Evolutionary conservation across 352 stramenopile genomes (phyloP), one percentile per base, ranked within the genome.

Genomic region (Pythium chondricola): DNA sequence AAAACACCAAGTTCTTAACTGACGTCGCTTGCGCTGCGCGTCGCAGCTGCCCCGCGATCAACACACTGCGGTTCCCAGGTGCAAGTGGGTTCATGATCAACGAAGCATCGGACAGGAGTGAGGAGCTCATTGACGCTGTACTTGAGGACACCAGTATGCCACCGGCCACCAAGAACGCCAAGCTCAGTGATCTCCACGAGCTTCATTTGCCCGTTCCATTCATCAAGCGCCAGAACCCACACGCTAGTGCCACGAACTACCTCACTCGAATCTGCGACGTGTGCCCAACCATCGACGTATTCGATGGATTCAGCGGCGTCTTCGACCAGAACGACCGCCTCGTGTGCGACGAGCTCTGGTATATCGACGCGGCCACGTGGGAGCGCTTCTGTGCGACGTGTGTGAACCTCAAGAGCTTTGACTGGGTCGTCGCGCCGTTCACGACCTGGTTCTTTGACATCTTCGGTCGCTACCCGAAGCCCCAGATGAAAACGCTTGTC

Each of bases 391-490:
- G 53, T 24, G 6, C 17, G 3, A 47, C 45, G 18, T 16, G 18
- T 4, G 6, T 3, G 2, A 27, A 56, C 2, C 41, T 62, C 40
- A 47, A 39, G 29, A 35, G 16, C 4, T 57, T 56, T 33, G 46
- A 62, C 24, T 62, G 54, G 54, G 33, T 48, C 21, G 46, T 47
- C n/a, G 46, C 22, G 35, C 47, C 54, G 29, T 53, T 53, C n/a
- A 20, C 41, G 18, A 56, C 40, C 2, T 20, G 25, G 22, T 62
- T 62, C 36, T 62, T 62, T 17, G 40, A 46, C n/a, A 48, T 56
- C 14, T 56, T 62, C 39, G 54, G 54, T 22, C 35, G 35, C 4
- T 49, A 52, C 22, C 17, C 21, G 6, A 61, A 55, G 47, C 47
- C 47, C 6, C 9, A 52, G 8, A 40, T 62, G 1, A 33, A 48